Percentiles rank a stretch among this genome's conserved stretches.
These are phyloP conservation scores for Cyclocybe aegerita DNA, from an alignment of 768 basidiomycete genomes.

Conservation along the genomic window DNA sequence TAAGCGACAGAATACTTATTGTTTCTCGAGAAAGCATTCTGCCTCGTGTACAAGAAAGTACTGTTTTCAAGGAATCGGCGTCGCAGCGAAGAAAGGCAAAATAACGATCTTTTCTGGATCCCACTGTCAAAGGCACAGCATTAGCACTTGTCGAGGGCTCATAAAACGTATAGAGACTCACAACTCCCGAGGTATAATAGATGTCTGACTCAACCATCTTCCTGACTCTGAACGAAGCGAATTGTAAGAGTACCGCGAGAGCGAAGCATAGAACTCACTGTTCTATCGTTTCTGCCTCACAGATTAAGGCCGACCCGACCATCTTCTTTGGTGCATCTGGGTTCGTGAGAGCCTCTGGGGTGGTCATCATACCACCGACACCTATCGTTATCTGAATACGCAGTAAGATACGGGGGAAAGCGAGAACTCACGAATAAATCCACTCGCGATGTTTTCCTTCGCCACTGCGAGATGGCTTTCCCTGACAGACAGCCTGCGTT, in stretches of 20 bases:
- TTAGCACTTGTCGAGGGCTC: neutral
- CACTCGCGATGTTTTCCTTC: conserved; percentile 37
- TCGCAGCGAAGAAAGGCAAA: conserved; percentile 35
- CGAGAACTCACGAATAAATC: conserved; percentile 48
- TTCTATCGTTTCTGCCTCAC: conserved; percentile 53
- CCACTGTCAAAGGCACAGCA: conserved; percentile 41
- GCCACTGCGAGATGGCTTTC: conserved; percentile 48
- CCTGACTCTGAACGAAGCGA: conserved; percentile 30
- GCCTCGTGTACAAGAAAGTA: neutral
- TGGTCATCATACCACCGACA: conserved; percentile 56
- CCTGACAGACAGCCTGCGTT: conserved; percentile 57
- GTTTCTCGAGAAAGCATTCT: neutral
- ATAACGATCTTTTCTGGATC: conserved; percentile 56
- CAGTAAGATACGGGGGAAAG: neutral
- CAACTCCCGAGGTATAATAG: conserved; percentile 42
- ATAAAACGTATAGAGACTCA: conserved; percentile 5
- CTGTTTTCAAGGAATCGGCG: conserved; percentile 19
- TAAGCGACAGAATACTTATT: too few relatives aligned
- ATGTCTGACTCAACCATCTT: conserved; percentile 38
- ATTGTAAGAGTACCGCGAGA: conserved; percentile 13
- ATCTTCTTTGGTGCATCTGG: conserved; percentile 51
- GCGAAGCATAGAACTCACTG: conserved; percentile 26
- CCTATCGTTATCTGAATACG: conserved; percentile 30
- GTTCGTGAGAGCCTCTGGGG: conserved; percentile 53
- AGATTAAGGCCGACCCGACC: conserved; percentile 58